Evolutionary conservation across 192 early-diverging fungal genomes (phyloP), one percentile per base, ranked within the genome.

Genomic region (Diversispora eburnea): DNA sequence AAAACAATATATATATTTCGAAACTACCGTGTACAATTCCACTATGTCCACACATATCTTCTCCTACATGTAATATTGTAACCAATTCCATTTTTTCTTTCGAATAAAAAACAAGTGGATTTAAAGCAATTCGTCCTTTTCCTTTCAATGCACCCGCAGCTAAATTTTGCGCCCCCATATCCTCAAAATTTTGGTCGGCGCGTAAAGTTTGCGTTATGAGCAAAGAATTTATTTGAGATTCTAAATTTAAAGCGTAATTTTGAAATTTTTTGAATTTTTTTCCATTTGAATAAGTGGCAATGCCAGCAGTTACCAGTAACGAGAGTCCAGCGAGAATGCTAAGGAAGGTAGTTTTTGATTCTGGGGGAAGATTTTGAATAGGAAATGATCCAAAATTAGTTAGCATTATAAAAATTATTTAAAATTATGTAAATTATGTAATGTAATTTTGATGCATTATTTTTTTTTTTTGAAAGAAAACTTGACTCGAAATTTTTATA

Each of bases 21-120:
- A 92, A 80, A 45, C 89, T 92, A 48, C 93, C 93, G 72, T 95
- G 93, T 52, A 89, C 82, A 64, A 95, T 93, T 52, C 85, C 86
- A 20, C 87, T 82, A 77, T 95, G 93, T 8, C 93, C 92, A 43
- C 89, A 93, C 20, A 93, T 76, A 0, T 82, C 70, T 10, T 79
- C 83, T 8, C 93, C 93, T 33, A 93, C 65, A 77, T 95, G 92
- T 17, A 87, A 43, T 3, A 93, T 76, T 4, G 67, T 75, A 3
- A 83, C 55, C 15, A 82, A 73, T 76, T 87, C 82, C 8, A 72
- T 77, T 58, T 78, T 72, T 49, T 85, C 80, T 25, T 77, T 75
- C 72, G 80, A 80, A 64, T 80, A 84, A 71, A 88, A 90, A 0
- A 89, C 69, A 1, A 83, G 75, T 3, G 88, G 89, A 3, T 58